Conservation (phyloP, 1,139 yeast species). For the Pichia inconspicua region DNA sequence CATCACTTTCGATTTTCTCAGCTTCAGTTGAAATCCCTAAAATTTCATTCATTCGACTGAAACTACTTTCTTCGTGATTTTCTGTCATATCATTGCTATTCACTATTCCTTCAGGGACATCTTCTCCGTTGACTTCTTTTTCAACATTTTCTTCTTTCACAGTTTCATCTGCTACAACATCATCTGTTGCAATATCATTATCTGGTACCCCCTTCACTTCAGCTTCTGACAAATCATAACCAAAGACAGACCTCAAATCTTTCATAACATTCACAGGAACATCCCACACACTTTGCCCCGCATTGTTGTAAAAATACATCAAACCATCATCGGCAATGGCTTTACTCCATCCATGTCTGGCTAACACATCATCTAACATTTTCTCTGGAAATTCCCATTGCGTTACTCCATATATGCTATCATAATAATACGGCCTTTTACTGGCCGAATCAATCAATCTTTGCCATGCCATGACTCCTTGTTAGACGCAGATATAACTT, state of each 20-base stretch:
- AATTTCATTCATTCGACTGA: neutral
- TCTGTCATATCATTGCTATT: neutral
- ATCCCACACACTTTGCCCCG: constrained; percentile 75
- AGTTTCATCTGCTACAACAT: neutral
- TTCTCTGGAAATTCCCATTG: constrained; percentile 77
- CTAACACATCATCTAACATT: constrained; percentile 30
- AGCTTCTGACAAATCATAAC: constrained; percentile 7
- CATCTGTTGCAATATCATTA: neutral
- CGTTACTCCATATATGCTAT: constrained; percentile 57
- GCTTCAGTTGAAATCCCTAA: constrained; percentile 1
- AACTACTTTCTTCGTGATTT: neutral
- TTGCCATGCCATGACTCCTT: constrained; percentile 43
- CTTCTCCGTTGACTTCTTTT: neutral
- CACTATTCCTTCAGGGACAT: too few species aligned
- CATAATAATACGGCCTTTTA: constrained; percentile 56
- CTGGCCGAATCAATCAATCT: constrained; percentile 59
- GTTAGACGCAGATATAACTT: too few species aligned
- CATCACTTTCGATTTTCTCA: neutral
- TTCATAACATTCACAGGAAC: constrained; percentile 42
- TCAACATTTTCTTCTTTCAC: neutral
- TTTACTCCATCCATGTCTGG: constrained; percentile 50
- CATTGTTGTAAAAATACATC: constrained; percentile 59
- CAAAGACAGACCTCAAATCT: neutral
- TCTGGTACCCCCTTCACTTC: constrained; percentile 9
- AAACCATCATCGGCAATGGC: constrained; percentile 61